Base-by-base conservation (phyloP, 1,284 basidiomycete genomes). In the Boletus semigastroideus region DNA sequence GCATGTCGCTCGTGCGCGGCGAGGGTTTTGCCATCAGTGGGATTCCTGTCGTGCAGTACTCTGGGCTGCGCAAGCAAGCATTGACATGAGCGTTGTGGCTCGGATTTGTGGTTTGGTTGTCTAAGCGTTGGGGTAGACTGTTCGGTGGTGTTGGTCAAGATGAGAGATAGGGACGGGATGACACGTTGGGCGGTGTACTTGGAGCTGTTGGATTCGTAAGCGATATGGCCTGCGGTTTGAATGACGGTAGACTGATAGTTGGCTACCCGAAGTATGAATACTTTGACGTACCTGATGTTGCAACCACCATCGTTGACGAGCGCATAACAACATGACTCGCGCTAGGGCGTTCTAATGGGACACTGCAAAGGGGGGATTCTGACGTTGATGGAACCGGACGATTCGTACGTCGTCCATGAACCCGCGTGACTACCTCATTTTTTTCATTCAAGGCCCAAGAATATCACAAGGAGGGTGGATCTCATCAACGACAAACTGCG, bases 1-100 rank as follows among this genome's bases (percentile, higher is more conserved):
- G 85, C 56, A 87, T 82, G 63, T 93, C 91, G 0, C 76, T 96
- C 2, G 80, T 83, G 0, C 77, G 84, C 19, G 92, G 93, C 0
- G 71, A 79, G 48, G 91, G 90, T 0, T 82, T 83, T 60, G 92
- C 82, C 0, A 76, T 94, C 9, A 93, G 84, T 5, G 82, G 83
- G 0, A 71, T 95, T 11, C 74, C 87, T 1, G 64, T 94, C 6
- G 59, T 64, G 6, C 73, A 73, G 20, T 76, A 86, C 38, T 61
- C 90, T 16, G 74, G 78, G 27, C 66, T 85, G 5, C 71, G 76
- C 47, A 72, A 77, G 49, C 81, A 84, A 62, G 72, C 73, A 10
- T 58, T 72, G 55, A 75, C 80, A 86, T 83, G 49, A 25, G 25
- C 5, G 69, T 49, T 28, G n/a, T 10, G 0, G 40, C 19, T 17